Evolutionary conservation across 1,139 yeast genomes (phyloP).

Genomic region (Kodamaea derodonti): DNA sequence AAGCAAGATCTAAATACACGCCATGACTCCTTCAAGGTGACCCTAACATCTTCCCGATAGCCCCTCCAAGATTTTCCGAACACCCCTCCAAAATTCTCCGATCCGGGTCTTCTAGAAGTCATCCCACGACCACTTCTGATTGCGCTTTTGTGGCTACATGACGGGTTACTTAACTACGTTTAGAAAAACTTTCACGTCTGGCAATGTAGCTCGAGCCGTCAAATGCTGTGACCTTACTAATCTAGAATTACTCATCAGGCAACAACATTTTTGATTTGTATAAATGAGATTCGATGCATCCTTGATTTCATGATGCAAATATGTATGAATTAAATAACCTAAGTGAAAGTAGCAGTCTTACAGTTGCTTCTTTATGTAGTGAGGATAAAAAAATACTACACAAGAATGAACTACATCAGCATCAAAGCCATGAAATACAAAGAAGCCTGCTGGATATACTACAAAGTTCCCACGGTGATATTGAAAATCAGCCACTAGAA

Average conservation of each 20-base stretch:
- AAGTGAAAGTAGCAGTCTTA: background rate
- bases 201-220: background rate
- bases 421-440: background rate
- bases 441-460: background rate
- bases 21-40: no score
- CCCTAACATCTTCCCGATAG: no score
- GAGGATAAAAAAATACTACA: background rate
- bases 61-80: no score
- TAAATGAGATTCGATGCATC: background rate
- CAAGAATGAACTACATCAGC: background rate
- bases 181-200: no score
- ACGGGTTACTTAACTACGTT: no score
- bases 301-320: background rate
- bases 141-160: no score
- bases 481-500: background rate
- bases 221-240: no score
- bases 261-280: background rate
- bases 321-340: background rate
- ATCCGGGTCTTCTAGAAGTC: no score
- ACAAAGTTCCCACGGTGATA: background rate
- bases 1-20: no score
- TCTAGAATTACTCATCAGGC: background rate
- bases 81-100: no score
- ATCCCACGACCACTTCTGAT: no score
- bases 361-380: background rate